Percentiles rank a stretch among this genome's conserved stretches.
Conservation (phyloP, 1,284 basidiomycete species). For the Fomitopsis pinicola region DNA sequence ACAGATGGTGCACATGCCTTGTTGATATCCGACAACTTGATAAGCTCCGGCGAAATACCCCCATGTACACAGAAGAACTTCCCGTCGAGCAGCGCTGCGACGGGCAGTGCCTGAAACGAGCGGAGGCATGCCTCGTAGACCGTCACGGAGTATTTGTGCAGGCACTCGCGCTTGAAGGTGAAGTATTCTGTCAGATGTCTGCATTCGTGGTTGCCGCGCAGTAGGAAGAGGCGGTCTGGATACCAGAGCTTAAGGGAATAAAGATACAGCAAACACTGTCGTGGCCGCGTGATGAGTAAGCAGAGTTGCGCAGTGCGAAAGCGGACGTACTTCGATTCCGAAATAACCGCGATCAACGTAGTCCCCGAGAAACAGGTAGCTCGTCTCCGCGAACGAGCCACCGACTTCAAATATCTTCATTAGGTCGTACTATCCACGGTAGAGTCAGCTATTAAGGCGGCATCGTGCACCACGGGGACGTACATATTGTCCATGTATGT, state of each 20-base stretch:
- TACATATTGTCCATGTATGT: slow-evolving; percentile 99
- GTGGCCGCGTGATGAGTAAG: slow-evolving; percentile 17
- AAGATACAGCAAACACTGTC: slow-evolving; percentile 85
- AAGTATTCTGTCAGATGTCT: slow-evolving; percentile 96
- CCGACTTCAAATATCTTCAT: slow-evolving; percentile 99
- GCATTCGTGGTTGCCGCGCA: slow-evolving; percentile 98
- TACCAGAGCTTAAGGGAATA: slow-evolving; percentile 94
- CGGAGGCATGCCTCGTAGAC: slow-evolving; percentile 91
- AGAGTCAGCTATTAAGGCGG: slow-evolving; percentile 6
- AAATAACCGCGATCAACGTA: slow-evolving; percentile 98
- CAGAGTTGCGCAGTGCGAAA: neutral
- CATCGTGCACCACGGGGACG: slow-evolving; percentile 28
- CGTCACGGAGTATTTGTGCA: slow-evolving; percentile 87
- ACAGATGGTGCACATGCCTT: slow-evolving; percentile 40
- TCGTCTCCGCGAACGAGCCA: slow-evolving; percentile 82
- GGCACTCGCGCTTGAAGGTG: slow-evolving; percentile 48
- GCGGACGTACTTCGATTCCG: slow-evolving; percentile 77
- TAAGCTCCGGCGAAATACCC: slow-evolving; percentile 88
- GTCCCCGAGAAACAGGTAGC: slow-evolving; percentile 96
- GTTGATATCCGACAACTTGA: slow-evolving; percentile 78
- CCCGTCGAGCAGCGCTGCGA: slow-evolving; percentile 92
- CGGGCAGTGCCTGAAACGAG: slow-evolving; percentile 89
- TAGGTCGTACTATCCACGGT: slow-evolving; percentile 70
- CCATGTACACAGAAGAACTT: slow-evolving; percentile 99
- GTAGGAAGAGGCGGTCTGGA: slow-evolving; percentile 84